A percentile compares a stretch with the other conserved stretches of the same genome.
Evolutionary conservation across 1,139 yeast species (phyloP).

Genomic region (Nematodospora anomalae): DNA sequence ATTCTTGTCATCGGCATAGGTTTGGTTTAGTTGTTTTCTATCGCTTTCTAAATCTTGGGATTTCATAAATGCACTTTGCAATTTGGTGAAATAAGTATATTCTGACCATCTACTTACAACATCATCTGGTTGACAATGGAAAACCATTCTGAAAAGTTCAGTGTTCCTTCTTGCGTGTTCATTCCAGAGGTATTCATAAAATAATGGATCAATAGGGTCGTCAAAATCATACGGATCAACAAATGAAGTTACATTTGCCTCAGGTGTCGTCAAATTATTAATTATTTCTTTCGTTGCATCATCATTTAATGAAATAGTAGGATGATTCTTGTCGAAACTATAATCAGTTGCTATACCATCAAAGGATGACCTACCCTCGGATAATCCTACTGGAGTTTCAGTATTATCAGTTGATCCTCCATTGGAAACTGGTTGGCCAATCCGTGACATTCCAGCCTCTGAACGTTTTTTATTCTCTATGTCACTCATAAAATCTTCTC

Average conservation of each 20-base stretch:
- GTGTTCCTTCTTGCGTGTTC: constrained; percentile 86
- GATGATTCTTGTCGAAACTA: constrained; percentile 27
- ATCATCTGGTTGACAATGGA: constrained; percentile 95
- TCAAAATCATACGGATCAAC: constrained; percentile 86
- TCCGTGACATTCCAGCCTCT: constrained; percentile 33
- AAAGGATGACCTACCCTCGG: constrained; percentile 9
- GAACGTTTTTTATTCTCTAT: constrained; percentile 35
- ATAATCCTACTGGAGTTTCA: constrained; percentile 9
- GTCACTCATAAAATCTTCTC: constrained; percentile 33
- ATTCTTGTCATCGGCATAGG: constrained; percentile 4
- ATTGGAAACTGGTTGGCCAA: constrained; percentile 1
- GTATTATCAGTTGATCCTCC: constrained; percentile 1
- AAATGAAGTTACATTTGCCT: constrained; percentile 42
- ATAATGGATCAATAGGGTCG: constrained; percentile 79
- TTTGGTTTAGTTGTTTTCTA: constrained; percentile 20
- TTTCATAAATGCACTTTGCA: constrained; percentile 54
- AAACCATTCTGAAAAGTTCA: constrained; percentile 74
- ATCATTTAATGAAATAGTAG: constrained; percentile 49
- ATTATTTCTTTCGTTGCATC: constrained; percentile 47
- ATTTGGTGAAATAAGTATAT: constrained; percentile 66
- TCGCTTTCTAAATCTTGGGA: constrained; percentile 48
- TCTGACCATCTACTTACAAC: constrained; percentile 85
- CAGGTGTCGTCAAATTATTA: constrained; percentile 33
- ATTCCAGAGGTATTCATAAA: constrained; percentile 87
- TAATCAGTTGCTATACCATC: constrained; percentile 11